Evolutionary conservation across 768 basidiomycete species (phyloP), one percentile per base, ranked within the genome.

Genomic region (Multifurca ochricompacta): DNA sequence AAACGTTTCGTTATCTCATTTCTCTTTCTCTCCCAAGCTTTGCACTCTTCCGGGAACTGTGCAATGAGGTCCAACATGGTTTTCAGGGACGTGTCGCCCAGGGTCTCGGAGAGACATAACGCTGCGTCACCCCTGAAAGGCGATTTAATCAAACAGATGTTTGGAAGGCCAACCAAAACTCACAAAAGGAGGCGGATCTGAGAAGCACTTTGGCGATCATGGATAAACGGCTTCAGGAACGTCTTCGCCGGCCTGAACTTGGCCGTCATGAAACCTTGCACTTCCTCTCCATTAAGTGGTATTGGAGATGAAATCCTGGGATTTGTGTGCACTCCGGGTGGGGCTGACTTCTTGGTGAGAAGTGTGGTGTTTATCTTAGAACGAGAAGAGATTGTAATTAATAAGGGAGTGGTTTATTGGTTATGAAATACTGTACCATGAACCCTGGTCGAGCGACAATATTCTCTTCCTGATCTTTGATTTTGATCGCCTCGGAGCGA

Each of bases 401-500:
- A 11, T 3, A 0, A 1, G 28, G 27, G 30, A 41, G 21, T 30
- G 14, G n/a, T 3, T 1, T 3, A 1, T 3, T 1, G n/a, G n/a
- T n/a, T n/a, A 2, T 1, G 21, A 18, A 35, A 23, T 2, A 45
- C n/a, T 43, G 68, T 62, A 80, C 81, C 59, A 62, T 68, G 57
- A 81, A 80, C 0, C 80, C 80, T 3, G 67, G 64, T 16, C 69
- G 68, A 6, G 68, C 64, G 4, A 65, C 61, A 4, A 80, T 77
- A 4, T 71, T 69, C 59, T 81, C 81, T 48, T 78, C 78, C 58
- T 81, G 77, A 37, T 81, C 78, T 16, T 72, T 73, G 4, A 75
- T 80, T 63, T 82, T 78, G 0, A 71, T 65, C 1, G 82, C 81
- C 48, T 76, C 74, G 44, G 78, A 83, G 1, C 71, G 72, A 60